A percentile compares a stretch with the other conserved stretches of the same genome.
phyloP scores from a whole-genome alignment of 2,329 filamentous ascomycete species.

The Aureobasidium vineae region DNA sequence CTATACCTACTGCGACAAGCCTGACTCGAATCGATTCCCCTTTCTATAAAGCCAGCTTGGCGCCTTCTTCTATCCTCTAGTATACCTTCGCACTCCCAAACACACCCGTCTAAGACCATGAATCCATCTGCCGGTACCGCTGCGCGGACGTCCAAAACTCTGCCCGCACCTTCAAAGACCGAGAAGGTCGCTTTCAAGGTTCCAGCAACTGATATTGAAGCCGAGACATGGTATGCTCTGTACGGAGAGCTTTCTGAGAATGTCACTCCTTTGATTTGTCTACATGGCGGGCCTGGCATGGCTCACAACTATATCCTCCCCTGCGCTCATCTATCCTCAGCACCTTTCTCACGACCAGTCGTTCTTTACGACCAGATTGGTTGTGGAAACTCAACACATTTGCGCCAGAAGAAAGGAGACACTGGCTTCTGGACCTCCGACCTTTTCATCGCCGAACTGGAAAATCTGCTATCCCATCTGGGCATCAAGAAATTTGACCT shows the following conservation, averaged over 20 bases:
- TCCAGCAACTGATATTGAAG: slow-evolving; percentile 37
- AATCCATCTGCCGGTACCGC: neutral
- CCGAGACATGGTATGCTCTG: slow-evolving; percentile 44
- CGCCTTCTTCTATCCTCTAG: neutral
- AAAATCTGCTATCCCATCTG: slow-evolving; percentile 49
- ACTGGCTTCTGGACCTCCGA: slow-evolving; percentile 50
- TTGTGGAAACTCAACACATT: slow-evolving; percentile 50
- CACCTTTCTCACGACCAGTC: slow-evolving; percentile 44
- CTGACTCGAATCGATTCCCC: neutral
- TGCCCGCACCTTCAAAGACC: slow-evolving; percentile 33
- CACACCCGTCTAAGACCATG: slow-evolving; percentile 18
- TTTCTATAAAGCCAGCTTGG: slow-evolving; percentile 8
- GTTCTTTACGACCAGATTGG: slow-evolving; percentile 58
- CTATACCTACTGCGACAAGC: neutral
- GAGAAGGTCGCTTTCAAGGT: slow-evolving; percentile 39
- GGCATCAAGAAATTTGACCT: slow-evolving; percentile 46
- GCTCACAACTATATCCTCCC: slow-evolving; percentile 40
- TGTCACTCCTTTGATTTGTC: slow-evolving; percentile 39
- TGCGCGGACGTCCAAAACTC: slow-evolving; percentile 32
- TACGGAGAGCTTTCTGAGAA: slow-evolving; percentile 39
- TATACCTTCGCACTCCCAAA: neutral
- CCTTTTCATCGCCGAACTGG: slow-evolving; percentile 52
- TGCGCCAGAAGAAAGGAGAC: slow-evolving; percentile 48
- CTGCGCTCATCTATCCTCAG: slow-evolving; percentile 41
- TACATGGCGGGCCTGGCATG: slow-evolving; percentile 52